Base-by-base conservation (phyloP, 352 stramenopile genomes). In the Globisporangium okanoganense region DNA sequence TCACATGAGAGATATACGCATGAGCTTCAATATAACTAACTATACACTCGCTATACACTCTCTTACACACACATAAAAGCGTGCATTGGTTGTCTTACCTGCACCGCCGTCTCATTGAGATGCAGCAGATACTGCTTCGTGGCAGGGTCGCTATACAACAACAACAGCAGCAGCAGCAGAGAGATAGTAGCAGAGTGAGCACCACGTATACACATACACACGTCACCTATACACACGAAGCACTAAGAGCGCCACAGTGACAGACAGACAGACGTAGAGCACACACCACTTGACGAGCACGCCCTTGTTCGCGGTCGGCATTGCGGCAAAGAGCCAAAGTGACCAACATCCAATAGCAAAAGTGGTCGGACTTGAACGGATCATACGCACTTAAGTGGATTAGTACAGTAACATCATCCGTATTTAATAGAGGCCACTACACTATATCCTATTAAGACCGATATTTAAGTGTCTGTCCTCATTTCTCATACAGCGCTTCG, bases 91-190 rank as follows among this genome's bases (percentile, higher is more conserved):
- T 48, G 2, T 7, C 3, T 35, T 51, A 92, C 85, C 79, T 92
- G 81, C 36, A 92, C 85, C n/a, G 81, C 82, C 24, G 81, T 91
- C 67, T 90, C 79, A 53, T 94, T 92, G 6, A 94, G 65, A 66
- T 92, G 81, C 49, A 91, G 72, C 45, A 94, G 54, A 69, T 94
- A 94, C 69, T 94, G 85, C 75, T 94, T 94, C 48, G 85, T 94
- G 43, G 85, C 81, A 10, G 82, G 75, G 54, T 94, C 85, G 70
- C 85, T 94, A 58, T 16, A 56, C 12, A 67, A n/a, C 38, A 40
- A 35, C 13, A 35, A 9, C 24, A 43, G 5, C 56, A 25, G 51
- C n/a, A 27, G 41, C 40, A 48, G n/a, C 5, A 48, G 41, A 36
- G 5, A 38, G 5, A 53, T 24, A 7, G n/a, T n/a, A n/a, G n/a